Base-by-base conservation (phyloP, 2,329 filamentous ascomycete species). In the Trichoderma sp. region DNA sequence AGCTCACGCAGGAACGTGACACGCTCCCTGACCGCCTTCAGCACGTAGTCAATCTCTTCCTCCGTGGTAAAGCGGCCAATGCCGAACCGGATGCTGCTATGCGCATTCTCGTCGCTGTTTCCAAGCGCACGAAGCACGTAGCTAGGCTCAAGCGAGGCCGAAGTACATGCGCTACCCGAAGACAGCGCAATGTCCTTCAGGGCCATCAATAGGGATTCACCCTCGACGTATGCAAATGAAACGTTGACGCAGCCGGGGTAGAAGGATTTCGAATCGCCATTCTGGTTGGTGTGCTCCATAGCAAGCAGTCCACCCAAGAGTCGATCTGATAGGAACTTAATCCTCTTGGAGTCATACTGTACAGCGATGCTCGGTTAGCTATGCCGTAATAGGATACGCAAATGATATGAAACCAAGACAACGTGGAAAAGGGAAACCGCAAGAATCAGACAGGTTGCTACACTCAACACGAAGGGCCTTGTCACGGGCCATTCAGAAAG, bases 191-290 rank as follows among this genome's bases (percentile, higher is more conserved):
- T 98, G 77, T 99, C 96, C 84, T 99, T 99, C 60, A 99, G 85
- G 0, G 96, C 96, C 96, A 99, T 99, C 74, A 99, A 88, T 1
- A 99, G 91, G 3, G 96, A 98, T 83, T 99, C 96, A 76, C 96
- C 96, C 83, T 99, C 96, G 5, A 99, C 94, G 78, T 99, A 99
- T 39, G 96, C 95, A 79, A 99, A 99, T 0, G 96, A 99, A 12
- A 99, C 93, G 81, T 99, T 99, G 73, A 99, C 95, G 77, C 96
- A 99, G 74, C 96, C 96, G 2, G 96, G 94, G 81, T 99, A 99
- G 82, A 97, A 97, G 67, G 89, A 87, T 5, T 92, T 83, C 2
- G 91, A 87, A 76, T 96, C 94, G 65, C 96, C 96, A 78, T 99
- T 99, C 77, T 97, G 91, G 9, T 88, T 89, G 2, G 96, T 97